Evolutionary conservation across 1,284 basidiomycete species (phyloP), one percentile per base, ranked within the genome.

Genomic region (Cutaneotrichosporon curvatum): DNA sequence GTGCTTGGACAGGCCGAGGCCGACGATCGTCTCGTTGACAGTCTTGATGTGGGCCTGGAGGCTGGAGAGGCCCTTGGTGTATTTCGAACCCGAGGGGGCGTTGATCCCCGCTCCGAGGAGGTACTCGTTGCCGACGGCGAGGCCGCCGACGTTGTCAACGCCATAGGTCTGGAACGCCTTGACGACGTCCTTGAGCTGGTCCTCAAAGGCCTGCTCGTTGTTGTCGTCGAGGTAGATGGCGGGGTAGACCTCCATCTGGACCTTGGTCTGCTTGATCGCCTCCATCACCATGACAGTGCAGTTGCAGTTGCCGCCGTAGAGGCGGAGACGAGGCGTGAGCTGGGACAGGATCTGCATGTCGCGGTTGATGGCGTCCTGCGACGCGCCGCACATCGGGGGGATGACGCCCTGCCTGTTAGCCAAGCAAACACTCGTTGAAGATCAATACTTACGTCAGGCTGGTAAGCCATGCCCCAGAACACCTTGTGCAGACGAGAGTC

Each of bases 211-310:
- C 0, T 75, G 73, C 22, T 77, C 73, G 50, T 84, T 80, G 54
- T 84, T 81, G 43, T 76, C 79, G 31, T 18, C 20, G 10, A 16
- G 35, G 14, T 41, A 69, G 60, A 87, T 87, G 23, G 83, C 92
- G n/a, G 90, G 76, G 71, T 76, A 95, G 14, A 96, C 85, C 10
- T 73, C 75, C 80, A 97, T 78, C 71, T 94, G 78, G 45, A 89
- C 86, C 69, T 94, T 87, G 40, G 90, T 94, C 60, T 83, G 80
- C 62, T 84, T 76, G 65, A 98, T 87, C 1, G 86, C 87, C 56
- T 87, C 81, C 31, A 90, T 76, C 2, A 78, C 74, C 19, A 78
- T 57, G 12, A 73, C 70, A 3, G 76, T 75, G 34, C 74, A 72
- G 55, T 77, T 75, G 60, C 79, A 80, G 52, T 78, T 68, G 16